phyloP scores from a whole-genome alignment of 805 yeast species.

The Nakazawaea ernobii region DNA sequence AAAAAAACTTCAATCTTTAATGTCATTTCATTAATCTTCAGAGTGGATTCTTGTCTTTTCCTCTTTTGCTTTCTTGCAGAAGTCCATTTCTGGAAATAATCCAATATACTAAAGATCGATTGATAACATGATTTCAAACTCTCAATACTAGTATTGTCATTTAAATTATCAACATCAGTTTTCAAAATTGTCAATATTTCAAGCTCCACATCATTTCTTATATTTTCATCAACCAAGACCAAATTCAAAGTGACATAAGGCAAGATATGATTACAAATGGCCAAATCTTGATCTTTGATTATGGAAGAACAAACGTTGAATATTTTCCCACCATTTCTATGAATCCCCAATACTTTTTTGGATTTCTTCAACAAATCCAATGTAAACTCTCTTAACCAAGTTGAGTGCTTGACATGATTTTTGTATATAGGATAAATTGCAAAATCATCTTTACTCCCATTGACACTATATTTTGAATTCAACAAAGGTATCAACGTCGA shows the following conservation, averaged over 20 bases:
- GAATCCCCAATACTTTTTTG: constrained; percentile 22
- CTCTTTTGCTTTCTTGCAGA: constrained; percentile 32
- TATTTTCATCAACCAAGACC: constrained; percentile 38
- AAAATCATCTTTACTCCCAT: constrained; percentile 38
- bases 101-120: constrained; percentile 71
- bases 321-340: constrained; percentile 33
- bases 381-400: constrained; percentile 71
- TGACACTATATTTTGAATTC: constrained; percentile 60
- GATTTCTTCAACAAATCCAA: constrained; percentile 53
- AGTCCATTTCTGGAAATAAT: constrained; percentile 78
- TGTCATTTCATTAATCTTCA: constrained; percentile 23
- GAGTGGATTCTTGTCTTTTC: constrained; percentile 19
- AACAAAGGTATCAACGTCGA: constrained; percentile 72
- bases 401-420: constrained; percentile 46
- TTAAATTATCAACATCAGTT: constrained; percentile 34
- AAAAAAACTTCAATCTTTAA: constrained; percentile 42
- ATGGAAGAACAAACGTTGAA: constrained; percentile 60
- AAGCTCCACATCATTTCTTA: constrained; percentile 36
- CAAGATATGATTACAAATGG: constrained; percentile 62
- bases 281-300: constrained; percentile 63
- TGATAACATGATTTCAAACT: constrained; percentile 62
- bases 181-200: constrained; percentile 62
- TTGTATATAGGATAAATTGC: constrained; percentile 61
- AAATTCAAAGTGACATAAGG: constrained; percentile 73
- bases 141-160: constrained; percentile 50